phyloP scores from a whole-genome alignment of 192 early-diverging fungal genomes.

The Backusella psychrophila region DNA sequence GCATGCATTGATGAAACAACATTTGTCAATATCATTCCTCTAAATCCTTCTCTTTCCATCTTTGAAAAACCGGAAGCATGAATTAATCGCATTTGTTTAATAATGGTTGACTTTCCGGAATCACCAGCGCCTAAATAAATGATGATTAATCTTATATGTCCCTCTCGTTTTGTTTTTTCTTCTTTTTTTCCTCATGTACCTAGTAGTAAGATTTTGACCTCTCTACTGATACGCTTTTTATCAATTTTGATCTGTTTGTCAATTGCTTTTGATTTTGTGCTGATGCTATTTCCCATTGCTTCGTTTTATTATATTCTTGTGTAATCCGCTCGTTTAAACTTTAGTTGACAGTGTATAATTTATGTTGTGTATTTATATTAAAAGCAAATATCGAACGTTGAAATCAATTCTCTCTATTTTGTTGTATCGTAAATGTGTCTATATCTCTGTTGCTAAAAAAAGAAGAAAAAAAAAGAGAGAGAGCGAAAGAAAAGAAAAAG shows the following conservation, averaged over 20 bases:
- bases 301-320: neutral
- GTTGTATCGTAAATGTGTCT: neutral
- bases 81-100: constrained; percentile 50
- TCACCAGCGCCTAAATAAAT: constrained; percentile 44
- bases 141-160: neutral
- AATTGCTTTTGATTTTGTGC: constrained; percentile 34
- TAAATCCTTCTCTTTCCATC: constrained; percentile 39
- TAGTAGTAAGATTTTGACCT: constrained; percentile 67
- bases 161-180: neutral
- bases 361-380: neutral
- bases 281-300: constrained; percentile 5
- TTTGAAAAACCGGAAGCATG: constrained; percentile 15
- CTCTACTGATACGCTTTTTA: constrained; percentile 50
- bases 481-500: neutral
- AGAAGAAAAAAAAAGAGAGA: neutral
- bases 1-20: constrained; percentile 48
- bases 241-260: constrained; percentile 63
- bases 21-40: constrained; percentile 45
- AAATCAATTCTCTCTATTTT: neutral
- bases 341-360: neutral
- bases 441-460: neutral
- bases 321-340: neutral
- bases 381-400: neutral
- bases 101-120: constrained; percentile 53
- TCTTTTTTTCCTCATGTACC: constrained; percentile 33